Percentiles rank a stretch among this genome's conserved stretches.
Evolutionary conservation across 352 stramenopile species (phyloP).

Genomic region (Sclerospora graminicola): DNA sequence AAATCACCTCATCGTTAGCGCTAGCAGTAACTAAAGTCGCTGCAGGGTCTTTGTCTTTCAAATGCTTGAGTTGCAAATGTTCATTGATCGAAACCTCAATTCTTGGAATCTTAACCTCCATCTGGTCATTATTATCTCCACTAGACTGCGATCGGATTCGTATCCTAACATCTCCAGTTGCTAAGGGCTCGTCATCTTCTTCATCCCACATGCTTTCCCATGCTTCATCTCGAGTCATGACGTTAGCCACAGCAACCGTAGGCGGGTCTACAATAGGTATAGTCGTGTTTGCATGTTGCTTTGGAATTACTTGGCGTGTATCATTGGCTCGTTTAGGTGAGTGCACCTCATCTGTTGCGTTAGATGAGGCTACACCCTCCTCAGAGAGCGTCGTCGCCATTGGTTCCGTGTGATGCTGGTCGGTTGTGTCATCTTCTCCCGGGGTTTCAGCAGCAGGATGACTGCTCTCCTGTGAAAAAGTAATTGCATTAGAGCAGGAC

Average conservation of each 20-base stretch:
- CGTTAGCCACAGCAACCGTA: constrained; percentile 12
- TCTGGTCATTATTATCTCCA: constrained; percentile 3
- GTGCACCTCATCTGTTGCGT: constrained; percentile 1
- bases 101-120: constrained; percentile 1
- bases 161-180: constrained; percentile 15
- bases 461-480: constrained; percentile 2
- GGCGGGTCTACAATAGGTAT: not conserved
- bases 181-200: constrained; percentile 29
- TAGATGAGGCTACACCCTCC: not conserved
- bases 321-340: not conserved
- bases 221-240: constrained; percentile 61
- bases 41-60: constrained; percentile 1
- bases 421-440: not conserved
- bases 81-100: not conserved
- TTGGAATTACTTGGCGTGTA: not conserved
- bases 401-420: constrained; percentile 1
- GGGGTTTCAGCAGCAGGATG: not conserved
- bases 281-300: not conserved
- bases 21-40: not conserved
- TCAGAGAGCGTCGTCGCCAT: not conserved
- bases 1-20: constrained; percentile 19
- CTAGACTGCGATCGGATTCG: constrained; percentile 15
- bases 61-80: not conserved
- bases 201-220: constrained; percentile 74
- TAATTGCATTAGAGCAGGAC: not conserved